Evolutionary conservation across 495 filamentous ascomycete genomes (phyloP), one percentile per base, ranked within the genome.

Genomic region (Bathelium albidoporum): DNA sequence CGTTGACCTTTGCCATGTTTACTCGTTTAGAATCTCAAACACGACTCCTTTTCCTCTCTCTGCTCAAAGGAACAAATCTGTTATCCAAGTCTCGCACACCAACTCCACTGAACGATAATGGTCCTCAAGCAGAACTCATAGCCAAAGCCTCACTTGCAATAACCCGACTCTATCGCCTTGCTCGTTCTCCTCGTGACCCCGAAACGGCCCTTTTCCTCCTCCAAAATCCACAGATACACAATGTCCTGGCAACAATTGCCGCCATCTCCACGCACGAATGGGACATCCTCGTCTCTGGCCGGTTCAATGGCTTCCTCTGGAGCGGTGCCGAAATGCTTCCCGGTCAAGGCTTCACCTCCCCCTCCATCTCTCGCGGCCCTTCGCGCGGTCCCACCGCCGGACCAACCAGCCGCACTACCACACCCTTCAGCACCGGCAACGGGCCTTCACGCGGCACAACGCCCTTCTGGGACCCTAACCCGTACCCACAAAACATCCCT

Each of bases 251-350:
- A 31, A 97, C 94, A 1, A 83, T 99, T 32, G 86, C 90, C 20
- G 87, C 87, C 43, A 91, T 99, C 70, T 91, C 84, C 67, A 81
- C 87, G 31, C 85, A 85, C 18, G 95, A 99, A 72, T 97, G 95
- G 91, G 95, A 99, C 43, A 92, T 99, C 45, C 82, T 99, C 32
- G 89, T 87, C 31, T 97, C 93, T 0, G 95, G 95, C 29, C 90
- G 93, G 41, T 97, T 99, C 70, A 94, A 98, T 71, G 93, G 93
- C 3, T 97, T 98, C 77, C 83, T 98, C 22, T 94, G 92, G 83
- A 92, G 89, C 49, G 92, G 92, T n/a, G 89, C 88, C 34, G 91
- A 96, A 68, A 82, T 62, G 66, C 71, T 52, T 64, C 71, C 24
- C 9, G 49, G 59, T 20, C 71, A 43, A 22, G 60, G n/a, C 36